These are phyloP conservation scores for Rhynchospora breviuscula DNA, from an alignment of 176 grass and related monocot species.

Conservation along the genomic window DNA sequence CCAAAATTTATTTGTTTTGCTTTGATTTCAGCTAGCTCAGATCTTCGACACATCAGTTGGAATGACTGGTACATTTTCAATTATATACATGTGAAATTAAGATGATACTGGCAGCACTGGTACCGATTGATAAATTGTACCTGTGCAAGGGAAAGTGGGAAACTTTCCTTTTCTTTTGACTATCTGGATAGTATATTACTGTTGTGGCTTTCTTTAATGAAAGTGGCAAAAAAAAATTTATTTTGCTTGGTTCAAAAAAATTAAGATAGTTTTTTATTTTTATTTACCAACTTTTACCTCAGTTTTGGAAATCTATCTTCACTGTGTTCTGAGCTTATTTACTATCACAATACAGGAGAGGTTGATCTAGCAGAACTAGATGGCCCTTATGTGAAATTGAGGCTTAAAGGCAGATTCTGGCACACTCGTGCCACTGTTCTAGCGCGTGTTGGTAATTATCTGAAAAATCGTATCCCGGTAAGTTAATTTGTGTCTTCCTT, in stretches of 20 bases:
- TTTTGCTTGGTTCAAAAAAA: too few relatives aligned
- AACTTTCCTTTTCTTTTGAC: too few relatives aligned
- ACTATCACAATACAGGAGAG: constrained; percentile 6
- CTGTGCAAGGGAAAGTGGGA: too few relatives aligned
- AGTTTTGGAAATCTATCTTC: neutral
- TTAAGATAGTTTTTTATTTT: neutral
- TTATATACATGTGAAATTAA: neutral
- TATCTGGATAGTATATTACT: too few relatives aligned
- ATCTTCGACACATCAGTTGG: constrained; percentile 83
- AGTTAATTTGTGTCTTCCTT: neutral
- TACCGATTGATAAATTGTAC: too few relatives aligned
- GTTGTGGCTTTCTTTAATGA: too few relatives aligned
- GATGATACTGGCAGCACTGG: neutral
- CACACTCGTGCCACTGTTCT: constrained; percentile 66
- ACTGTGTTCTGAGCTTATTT: neutral
- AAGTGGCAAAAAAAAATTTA: too few relatives aligned
- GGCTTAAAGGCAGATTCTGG: constrained; percentile 80
- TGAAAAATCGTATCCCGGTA: constrained; percentile 92
- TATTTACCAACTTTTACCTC: neutral
- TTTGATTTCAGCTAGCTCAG: constrained; percentile 61
- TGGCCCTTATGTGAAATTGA: constrained; percentile 83
- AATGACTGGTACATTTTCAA: constrained; percentile 57
- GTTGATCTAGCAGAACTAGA: constrained; percentile 83
- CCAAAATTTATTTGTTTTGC: neutral
- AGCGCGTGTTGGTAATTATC: constrained; percentile 70